Base-by-base conservation (phyloP, 371 early-diverging fungal species). In the Entomophthora muscae region DNA sequence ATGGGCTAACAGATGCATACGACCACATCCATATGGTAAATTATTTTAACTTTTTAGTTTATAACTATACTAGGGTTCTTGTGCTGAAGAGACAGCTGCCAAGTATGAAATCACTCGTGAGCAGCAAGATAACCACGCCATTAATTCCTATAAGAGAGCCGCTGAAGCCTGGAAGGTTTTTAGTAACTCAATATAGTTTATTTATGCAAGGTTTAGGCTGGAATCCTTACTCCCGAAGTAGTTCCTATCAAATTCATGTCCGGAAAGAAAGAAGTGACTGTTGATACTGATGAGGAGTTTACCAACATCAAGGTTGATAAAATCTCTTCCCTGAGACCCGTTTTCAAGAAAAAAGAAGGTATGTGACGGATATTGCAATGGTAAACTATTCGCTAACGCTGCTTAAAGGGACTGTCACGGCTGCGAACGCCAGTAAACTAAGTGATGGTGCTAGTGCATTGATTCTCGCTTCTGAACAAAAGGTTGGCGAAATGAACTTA, bases 381-480 rank as follows among this genome's bases (percentile, higher is more conserved):
- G n/a, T n/a, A n/a, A n/a, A n/a, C n/a, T n/a, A n/a, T n/a, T n/a
- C n/a, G n/a, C n/a, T n/a, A n/a, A n/a, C n/a, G n/a, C n/a, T n/a
- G 17, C 22, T 31, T 58, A 22, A 22, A 56, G 91, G 91, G 64
- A 87, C 95, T 21, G 93, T 96, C 63, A 96, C 98, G 52, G 94
- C 98, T 7, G 93, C 93, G 66, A 98, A 97, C 77, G 83, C 97
- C 2, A 90, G 90, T 23, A 86, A 93, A 28, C 78, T 98, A 32
- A 86, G 82, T 42, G 98, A 98, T 72, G 98, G 98, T 66, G 98
- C 94, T 52, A 84, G 91, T 63, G 94, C 94, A 32, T 68, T 98
- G n/a, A 76, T 96, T 29, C 75, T 97, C 64, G 84, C 86, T 30
- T 88, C 89, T 32, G 85, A 83, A 60, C 74, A 73, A 53, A 86